A percentile compares a stretch with the other conserved stretches of the same genome.
Evolutionary conservation across 139 green algal genomes (phyloP).

Genomic region (Ulvella scutata): DNA sequence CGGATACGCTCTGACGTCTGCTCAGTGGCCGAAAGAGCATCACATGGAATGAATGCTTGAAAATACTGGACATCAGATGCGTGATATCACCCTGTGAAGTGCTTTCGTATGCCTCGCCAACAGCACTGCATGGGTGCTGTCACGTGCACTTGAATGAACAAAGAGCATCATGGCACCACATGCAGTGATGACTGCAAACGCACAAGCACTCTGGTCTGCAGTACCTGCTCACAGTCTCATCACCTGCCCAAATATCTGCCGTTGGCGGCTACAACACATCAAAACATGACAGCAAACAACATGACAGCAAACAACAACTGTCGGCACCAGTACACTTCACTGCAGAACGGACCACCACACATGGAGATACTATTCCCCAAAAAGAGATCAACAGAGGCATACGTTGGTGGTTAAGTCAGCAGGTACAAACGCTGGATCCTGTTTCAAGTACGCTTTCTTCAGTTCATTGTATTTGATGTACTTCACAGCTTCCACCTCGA

Average conservation of each 20-base stretch:
- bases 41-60: no score
- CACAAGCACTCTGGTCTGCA: not conserved
- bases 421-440: not conserved
- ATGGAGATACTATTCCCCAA: not conserved
- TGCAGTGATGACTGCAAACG: no score
- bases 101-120: no score
- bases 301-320: not conserved
- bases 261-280: no score
- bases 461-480: not conserved
- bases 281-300: not conserved
- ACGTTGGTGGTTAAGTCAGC: not conserved
- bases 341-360: not conserved
- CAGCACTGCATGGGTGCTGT: no score
- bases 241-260: no score
- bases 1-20: no score
- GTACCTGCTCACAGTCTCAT: constrained; percentile 3
- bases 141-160: no score
- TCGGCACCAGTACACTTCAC: not conserved
- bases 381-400: not conserved
- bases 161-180: no score
- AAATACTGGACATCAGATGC: no score
- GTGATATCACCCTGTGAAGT: no score
- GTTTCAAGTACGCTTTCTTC: not conserved
- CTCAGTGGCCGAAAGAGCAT: no score
- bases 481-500: not conserved